Percentiles rank a stretch among this genome's conserved stretches.
These are phyloP conservation scores for Phaseolus lunatus DNA, from an alignment of 306 rosid genomes.

Conservation along the genomic window DNA sequence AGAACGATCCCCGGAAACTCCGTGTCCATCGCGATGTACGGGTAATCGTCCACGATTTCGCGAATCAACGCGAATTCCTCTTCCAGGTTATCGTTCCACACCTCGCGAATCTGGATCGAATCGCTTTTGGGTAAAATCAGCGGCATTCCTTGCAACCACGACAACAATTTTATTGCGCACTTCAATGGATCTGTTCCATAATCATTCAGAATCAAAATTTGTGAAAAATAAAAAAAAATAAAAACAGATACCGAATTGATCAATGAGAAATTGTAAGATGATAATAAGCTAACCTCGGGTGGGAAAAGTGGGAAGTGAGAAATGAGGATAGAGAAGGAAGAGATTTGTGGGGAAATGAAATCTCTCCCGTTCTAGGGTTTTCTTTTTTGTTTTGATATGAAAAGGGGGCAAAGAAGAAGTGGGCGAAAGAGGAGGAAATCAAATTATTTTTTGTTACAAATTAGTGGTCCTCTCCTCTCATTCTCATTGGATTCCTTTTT, in stretches of 20 bases:
- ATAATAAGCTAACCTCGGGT: conserved; percentile 43
- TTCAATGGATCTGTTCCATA: conserved; percentile 6
- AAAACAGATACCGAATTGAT: background rate
- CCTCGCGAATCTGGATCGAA: conserved; percentile 63
- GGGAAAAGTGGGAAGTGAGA: background rate
- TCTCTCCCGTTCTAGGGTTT: conserved; percentile 63
- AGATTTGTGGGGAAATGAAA: conserved; percentile 47
- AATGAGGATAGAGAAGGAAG: conserved; percentile 46
- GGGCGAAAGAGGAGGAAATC: conserved; percentile 16
- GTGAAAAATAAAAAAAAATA: too few species aligned
- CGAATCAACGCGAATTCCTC: conserved; percentile 54
- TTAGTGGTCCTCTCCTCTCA: conserved; percentile 16
- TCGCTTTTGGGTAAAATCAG: conserved; percentile 49
- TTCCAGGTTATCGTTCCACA: conserved; percentile 60
- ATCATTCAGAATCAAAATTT: background rate
- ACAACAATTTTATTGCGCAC: background rate
- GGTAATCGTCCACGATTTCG: conserved; percentile 57
- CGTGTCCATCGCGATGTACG: conserved; percentile 62
- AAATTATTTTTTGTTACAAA: conserved; percentile 35
- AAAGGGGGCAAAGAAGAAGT: conserved; percentile 19
- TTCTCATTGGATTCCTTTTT: background rate
- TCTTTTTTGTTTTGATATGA: conserved; percentile 32
- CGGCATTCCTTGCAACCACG: conserved; percentile 47
- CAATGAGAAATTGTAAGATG: background rate
- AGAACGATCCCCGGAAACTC: conserved; percentile 62